Base-by-base conservation (phyloP, 2,329 filamentous ascomycete genomes). In the Trichoderma simmonsii region DNA sequence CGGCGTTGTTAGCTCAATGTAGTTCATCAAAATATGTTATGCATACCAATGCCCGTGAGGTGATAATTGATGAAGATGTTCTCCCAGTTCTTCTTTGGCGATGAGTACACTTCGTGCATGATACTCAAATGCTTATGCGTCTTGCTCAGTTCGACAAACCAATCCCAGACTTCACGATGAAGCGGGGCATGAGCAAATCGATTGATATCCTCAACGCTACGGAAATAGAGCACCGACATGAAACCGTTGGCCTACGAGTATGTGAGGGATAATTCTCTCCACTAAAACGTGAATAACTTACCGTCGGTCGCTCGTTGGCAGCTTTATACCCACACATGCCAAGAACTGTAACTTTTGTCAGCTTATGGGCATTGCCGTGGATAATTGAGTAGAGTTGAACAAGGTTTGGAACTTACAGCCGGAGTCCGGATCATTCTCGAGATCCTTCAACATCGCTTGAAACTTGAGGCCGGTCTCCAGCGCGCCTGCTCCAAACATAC, bases 81-180 rank as follows among this genome's bases (percentile, higher is more conserved):
- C 81, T 87, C 85, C 79, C 83, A 86, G 18, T 79, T 76, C 4
- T 81, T 80, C 14, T 75, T 75, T 3, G 79, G 80, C 2, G 81
- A 80, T 34, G 80, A 77, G 73, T 85, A 87, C 2, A 82, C 78
- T 79, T 87, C 86, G 74, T 88, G 86, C 73, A 80, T 86, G 73
- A 87, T 85, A 6, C 80, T 79, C 26, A 87, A 70, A 73, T 85
- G 79, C 26, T 76, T 75, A 60, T 80, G 71, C 9, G 80, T 71
- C 56, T 77, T 77, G 62, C 76, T 77, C 68, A 82, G 81, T 77
- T 11, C 70, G 30, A 71, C 72, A 71, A 82, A 87, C 84, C 84
- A 87, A 56, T 83, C 80, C 85, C 84, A 85, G 0, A 75, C 83
- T 21, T 81, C 77, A 18, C 82, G 80, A 75, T 88, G 86, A 3